Percentiles rank a stretch among this genome's conserved stretches.
Evolutionary conservation across 441 rosid species (phyloP).

Genomic region (Geranium incanum): DNA sequence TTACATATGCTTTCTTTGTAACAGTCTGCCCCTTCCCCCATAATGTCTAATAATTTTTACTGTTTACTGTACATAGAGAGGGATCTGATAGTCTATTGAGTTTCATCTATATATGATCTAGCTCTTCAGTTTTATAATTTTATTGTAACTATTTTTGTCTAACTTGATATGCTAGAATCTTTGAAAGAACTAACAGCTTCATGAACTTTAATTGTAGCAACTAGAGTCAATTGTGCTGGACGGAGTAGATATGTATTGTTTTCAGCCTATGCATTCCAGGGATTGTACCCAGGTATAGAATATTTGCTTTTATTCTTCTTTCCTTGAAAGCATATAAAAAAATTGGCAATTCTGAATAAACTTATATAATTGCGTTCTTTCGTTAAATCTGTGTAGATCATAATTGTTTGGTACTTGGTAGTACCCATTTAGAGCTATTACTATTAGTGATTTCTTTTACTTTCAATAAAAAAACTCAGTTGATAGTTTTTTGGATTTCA

Average conservation of each 20-base stretch:
- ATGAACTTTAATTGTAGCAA: constrained; percentile 32
- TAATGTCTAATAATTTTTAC: too few relatives aligned
- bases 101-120: too few relatives aligned
- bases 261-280: constrained; percentile 72
- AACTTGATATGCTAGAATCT: background rate
- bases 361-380: background rate
- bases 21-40: too few relatives aligned
- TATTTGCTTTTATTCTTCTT: constrained; percentile 1
- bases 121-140: too few relatives aligned
- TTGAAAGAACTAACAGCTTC: constrained; percentile 13
- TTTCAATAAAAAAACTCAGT: background rate
- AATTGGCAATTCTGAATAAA: background rate
- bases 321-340: background rate
- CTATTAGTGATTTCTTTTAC: background rate
- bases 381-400: background rate
- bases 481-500: background rate
- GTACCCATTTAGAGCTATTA: background rate
- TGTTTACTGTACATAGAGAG: too few relatives aligned
- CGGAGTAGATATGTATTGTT: constrained; percentile 49
- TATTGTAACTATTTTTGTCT: too few relatives aligned
- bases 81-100: too few relatives aligned
- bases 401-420: background rate
- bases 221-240: constrained; percentile 63
- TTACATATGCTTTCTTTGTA: too few relatives aligned
- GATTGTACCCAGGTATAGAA: constrained; percentile 74